A percentile compares a stretch with the other conserved stretches of the same genome.
These are phyloP conservation scores for Mariannaea elegans DNA, from an alignment of 2,329 filamentous ascomycete genomes.

Conservation along the genomic window DNA sequence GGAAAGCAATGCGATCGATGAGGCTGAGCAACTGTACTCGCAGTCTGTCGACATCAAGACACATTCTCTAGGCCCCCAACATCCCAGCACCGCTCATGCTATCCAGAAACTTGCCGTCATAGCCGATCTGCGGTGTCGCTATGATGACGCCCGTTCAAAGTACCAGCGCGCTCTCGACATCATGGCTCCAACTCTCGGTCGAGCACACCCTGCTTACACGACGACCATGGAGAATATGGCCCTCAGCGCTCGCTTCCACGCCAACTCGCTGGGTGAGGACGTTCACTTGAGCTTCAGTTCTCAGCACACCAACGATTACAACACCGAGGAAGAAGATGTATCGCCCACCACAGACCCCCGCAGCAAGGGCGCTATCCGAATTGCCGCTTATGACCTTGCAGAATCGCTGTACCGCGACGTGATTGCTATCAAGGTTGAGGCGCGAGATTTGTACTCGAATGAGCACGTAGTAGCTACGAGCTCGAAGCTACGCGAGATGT, in stretches of 20 bases:
- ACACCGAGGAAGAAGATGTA: background rate
- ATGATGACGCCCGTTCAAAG: conserved; percentile 16
- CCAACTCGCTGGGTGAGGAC: conserved; percentile 7
- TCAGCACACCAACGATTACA: background rate
- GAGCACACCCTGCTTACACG: conserved; percentile 17
- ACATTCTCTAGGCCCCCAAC: conserved; percentile 1
- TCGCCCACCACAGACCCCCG: conserved; percentile 6
- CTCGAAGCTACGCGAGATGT: conserved; percentile 41
- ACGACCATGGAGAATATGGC: conserved; percentile 21
- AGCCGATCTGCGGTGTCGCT: conserved; percentile 23
- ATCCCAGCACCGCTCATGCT: conserved; percentile 16
- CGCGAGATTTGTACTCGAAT: conserved; percentile 34
- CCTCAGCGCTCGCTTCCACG: conserved; percentile 16
- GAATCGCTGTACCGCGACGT: conserved; percentile 40
- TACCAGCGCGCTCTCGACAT: conserved; percentile 17
- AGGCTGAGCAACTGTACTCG: conserved; percentile 39
- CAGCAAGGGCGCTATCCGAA: background rate
- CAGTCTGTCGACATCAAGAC: conserved; percentile 34
- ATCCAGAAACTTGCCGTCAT: conserved; percentile 40
- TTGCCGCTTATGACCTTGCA: conserved; percentile 19
- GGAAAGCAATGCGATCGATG: conserved; percentile 38
- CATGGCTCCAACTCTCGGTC: conserved; percentile 19
- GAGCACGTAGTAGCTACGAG: conserved; percentile 34
- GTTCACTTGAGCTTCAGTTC: conserved; percentile 1
- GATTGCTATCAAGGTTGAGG: conserved; percentile 32